Evolutionary conservation across 805 yeast genomes (phyloP), one percentile per base, ranked within the genome.

Genomic region (Kurtzmaniella fragi): DNA sequence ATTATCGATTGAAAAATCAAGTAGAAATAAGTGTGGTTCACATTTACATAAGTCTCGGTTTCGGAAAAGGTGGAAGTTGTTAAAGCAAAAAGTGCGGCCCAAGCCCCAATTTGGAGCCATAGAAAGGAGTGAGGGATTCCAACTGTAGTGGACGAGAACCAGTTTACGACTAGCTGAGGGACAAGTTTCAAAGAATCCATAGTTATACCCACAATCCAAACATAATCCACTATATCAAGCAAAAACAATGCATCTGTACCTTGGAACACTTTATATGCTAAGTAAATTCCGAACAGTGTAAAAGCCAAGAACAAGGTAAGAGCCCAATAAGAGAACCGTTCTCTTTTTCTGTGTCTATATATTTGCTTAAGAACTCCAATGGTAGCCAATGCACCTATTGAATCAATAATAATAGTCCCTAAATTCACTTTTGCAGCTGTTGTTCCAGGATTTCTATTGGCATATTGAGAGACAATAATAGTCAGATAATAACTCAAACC

Each of bases 91-190:
- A 9, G 16, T 7, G 13, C 35, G 14, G 10, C 48, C 30, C 14
- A 35, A 36, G 2, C 32, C 7, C 55, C 54, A 51, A 20, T 17
- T 35, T 25, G 40, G 38, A 13, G 35, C 2, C 12, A 13, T 32
- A 32, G 32, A 20, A 14, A 26, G 20, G 28, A 30, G 4, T 17
- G 38, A 35, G 44, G 45, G 1, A 42, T 29, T 1, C 59, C 60
- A n/a, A 31, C 31, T 9, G 61, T 57, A 15, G 56, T 56, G 29
- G 42, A 34, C 11, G 60, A 63, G 53, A 63, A 47, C 64, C 66
- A 67, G 44, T 68, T 70, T 39, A 70, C 43, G 8, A 59, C 47
- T 2, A 69, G 35, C 38, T 73, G 78, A 0, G 80, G 78, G 3
- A 62, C 20, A 31, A 60, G 52, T 37, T 58, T 58, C 17, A 62